Base-by-base conservation (phyloP, 2,329 filamentous ascomycete species). In the Stemphylium beticola region DNA sequence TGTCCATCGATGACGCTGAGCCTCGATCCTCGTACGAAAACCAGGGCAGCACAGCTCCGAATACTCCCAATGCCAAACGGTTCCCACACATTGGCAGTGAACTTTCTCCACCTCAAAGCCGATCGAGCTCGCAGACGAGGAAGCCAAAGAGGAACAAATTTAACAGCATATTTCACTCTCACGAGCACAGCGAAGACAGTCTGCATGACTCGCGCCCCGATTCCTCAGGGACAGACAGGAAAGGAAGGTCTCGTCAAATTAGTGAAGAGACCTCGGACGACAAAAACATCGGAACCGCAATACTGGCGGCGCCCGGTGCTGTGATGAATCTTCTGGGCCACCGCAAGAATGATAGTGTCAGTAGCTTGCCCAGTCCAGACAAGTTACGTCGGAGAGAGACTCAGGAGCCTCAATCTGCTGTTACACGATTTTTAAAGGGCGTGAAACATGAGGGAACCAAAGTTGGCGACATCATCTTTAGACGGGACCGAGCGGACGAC, bases 381-480 rank as follows among this genome's bases (percentile, higher is more conserved):
- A 67, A 66, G 26, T 49, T 60, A 34, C 55, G 57, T 49, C 57
- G 68, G 37, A 73, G 62, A 42, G 72, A 76, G 2, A 59, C 77
- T 78, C 40, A 79, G 80, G 76, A 80, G 34, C 71, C 74, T 4
- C 66, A 71, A 34, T 85, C 84, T 9, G 86, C 84, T 32, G 80
- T 92, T 8, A 85, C 87, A 37, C 86, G 88, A 6, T 87, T 96
- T 42, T 89, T 96, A 76, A 93, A 92, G 76, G 88, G 87, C 26
- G 84, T 96, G 2, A 83, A 84, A n/a, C 82, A 80, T 57, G 86
- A 88, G 64, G 81, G 87, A 7, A 82, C 84, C 0, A 85, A 83
- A 64, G 81, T 88, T 31, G 83, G 85, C 14, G 85, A 86, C 44
- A 79, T 84, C 38, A 82, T 88, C 18, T 79, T 86, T 73, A 83